Base-by-base conservation (phyloP, 352 stramenopile species). In the Globisporangium viniferum region DNA sequence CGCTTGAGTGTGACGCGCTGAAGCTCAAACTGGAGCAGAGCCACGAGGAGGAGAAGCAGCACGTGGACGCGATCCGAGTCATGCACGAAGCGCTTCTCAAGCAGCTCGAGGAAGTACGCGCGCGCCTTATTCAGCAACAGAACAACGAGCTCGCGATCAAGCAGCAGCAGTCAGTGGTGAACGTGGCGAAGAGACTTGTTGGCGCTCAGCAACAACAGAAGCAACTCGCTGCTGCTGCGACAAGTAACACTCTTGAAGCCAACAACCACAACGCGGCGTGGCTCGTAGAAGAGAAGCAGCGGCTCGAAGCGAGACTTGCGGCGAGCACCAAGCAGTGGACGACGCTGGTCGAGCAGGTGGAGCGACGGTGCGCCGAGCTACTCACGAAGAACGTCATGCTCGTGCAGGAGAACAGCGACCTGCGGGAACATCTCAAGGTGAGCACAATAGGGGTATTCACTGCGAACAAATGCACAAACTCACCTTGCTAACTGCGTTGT, bases 301-400 rank as follows among this genome's bases (percentile, higher is more conserved):
- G 79, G 51, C 77, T 88, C 3, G 73, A 86, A 55, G 56, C 64
- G 14, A 76, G 73, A 5, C 66, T 90, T 15, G 66, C 59, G 4
- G 73, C 59, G 7, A 80, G 22, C 31, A 80, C 86, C 60, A 29
- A 62, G n/a, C 72, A 88, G 9, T 90, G 78, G 78, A 74, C 76
- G 54, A 55, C 61, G 35, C 35, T 71, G 14, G 58, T 88, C 7
- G 82, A 93, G 48, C 72, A 89, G 51, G 78, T 81, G 1, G 84
- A 93, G 59, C 72, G 73, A 22, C 74, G 82, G 0, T 90, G 84
- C 36, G 82, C 81, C 6, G 77, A 86, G 49, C 66, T 92, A 46
- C 64, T 88, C 29, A 92, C 84, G 6, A 88, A 90, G 54, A 91
- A 89, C 46, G 81, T 87, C 35, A 92, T 93, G 82, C 70, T 93